Evolutionary conservation across 768 basidiomycete genomes (phyloP), one percentile per base, ranked within the genome.

Genomic region (Auricularia heimuer): DNA sequence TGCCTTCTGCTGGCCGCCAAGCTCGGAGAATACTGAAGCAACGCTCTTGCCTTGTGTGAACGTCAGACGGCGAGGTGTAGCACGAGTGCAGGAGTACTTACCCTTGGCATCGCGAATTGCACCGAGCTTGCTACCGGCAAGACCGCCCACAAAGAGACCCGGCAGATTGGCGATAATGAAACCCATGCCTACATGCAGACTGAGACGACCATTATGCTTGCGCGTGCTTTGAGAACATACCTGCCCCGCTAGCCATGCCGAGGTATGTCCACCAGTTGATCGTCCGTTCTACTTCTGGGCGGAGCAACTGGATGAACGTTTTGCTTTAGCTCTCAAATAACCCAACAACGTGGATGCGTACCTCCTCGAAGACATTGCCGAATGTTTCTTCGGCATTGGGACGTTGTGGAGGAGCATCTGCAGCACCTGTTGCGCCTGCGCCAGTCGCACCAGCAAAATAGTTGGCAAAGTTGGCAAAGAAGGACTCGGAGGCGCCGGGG

Each of bases 281-380:
- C 68, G 80, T 81, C 2, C 84, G 80, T 67, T 90, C 82, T 18
- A 94, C 89, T 73, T 94, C 92, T 7, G 92, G 92, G 2, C 90
- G 84, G 54, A 94, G 78, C 34, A 94, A 78, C 90, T 89, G 65
- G n/a, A 51, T 44, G 61, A 65, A n/a, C 12, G 39, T 4, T 35
- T 35, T 34, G 39, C 4, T 44, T 63, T 42, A 58, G 58, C 24
- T 44, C 24, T 24, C 62, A 42, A 16, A 45, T 12, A 45, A 21
- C 24, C 34, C 33, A 39, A 8, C 51, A 21, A 18, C 37, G 61
- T 37, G n/a, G 56, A 29, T 29, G 47, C 11, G 58, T 67, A 91
- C 93, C 79, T 96, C 94, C 67, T 95, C 94, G 68, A 96, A 96
- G 3, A 90, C 93, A 71, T 95, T 88, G 2, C 88, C 86, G 72